These are phyloP conservation scores for Trichophyton benhamiae DNA, from an alignment of 2,329 filamentous ascomycete genomes.

Conservation along the genomic window DNA sequence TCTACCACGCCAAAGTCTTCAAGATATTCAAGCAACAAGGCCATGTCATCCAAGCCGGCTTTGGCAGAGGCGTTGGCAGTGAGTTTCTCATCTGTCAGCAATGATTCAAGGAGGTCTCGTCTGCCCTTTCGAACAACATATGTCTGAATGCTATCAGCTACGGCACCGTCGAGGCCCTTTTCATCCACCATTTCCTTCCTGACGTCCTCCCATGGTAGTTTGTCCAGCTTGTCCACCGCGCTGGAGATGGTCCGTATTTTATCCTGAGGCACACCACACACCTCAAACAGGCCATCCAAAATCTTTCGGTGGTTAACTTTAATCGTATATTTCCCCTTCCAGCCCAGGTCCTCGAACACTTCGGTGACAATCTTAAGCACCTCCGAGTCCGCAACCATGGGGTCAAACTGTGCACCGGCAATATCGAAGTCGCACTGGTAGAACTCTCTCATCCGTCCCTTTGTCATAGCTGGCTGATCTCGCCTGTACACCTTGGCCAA, in stretches of 20 bases:
- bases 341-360: conserved; percentile 69
- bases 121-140: conserved; percentile 70
- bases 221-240: conserved; percentile 92
- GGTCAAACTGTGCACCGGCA: conserved; percentile 64
- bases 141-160: conserved; percentile 77
- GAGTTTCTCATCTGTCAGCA: conserved; percentile 56
- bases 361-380: conserved; percentile 73
- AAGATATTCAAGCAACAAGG: conserved; percentile 67
- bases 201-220: conserved; percentile 80
- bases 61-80: conserved; percentile 62
- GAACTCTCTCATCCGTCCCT: conserved; percentile 89
- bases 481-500: conserved; percentile 83
- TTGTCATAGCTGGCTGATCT: conserved; percentile 70
- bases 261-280: conserved; percentile 75
- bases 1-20: conserved; percentile 61
- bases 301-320: conserved; percentile 95
- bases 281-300: conserved; percentile 80
- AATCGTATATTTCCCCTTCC: conserved; percentile 65
- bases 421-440: conserved; percentile 98
- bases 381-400: conserved; percentile 88
- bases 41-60: conserved; percentile 69
- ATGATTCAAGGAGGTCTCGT: conserved; percentile 57
- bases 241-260: conserved; percentile 84
- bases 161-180: conserved; percentile 63
- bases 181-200: conserved; percentile 86